These are phyloP conservation scores for Microstroma glucosiphilum DNA, from an alignment of 1,284 basidiomycete genomes.

Conservation along the genomic window DNA sequence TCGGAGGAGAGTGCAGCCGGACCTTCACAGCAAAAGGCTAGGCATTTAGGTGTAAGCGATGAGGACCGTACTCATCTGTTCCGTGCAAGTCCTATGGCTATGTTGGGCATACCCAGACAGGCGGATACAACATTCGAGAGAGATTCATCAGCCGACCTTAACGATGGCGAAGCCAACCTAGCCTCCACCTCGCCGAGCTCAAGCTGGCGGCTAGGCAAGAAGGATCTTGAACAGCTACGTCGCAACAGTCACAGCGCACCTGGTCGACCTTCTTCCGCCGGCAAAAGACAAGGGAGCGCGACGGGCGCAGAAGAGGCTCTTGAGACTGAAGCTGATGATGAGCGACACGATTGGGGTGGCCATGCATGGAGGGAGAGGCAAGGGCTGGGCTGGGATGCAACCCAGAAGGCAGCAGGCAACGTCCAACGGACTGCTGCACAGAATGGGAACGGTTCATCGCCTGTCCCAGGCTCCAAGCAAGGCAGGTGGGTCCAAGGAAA, in stretches of 20 bases:
- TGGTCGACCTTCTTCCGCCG: no score
- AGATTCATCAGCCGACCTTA: background rate
- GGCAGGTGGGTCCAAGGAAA: slow-evolving; percentile 42
- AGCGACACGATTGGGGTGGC: slow-evolving; percentile 19
- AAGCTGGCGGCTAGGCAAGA: slow-evolving; percentile 27
- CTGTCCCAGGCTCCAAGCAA: background rate
- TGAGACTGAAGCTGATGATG: slow-evolving; percentile 1
- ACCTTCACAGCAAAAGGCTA: background rate
- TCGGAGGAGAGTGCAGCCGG: background rate
- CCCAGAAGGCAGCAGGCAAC: slow-evolving; percentile 4
- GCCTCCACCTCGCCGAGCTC: background rate
- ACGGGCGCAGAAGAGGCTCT: slow-evolving; percentile 5
- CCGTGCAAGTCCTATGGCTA: background rate
- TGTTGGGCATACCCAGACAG: slow-evolving; percentile 1
- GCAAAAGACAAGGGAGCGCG: slow-evolving; percentile 23
- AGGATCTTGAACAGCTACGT: slow-evolving; percentile 33
- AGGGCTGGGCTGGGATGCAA: background rate
- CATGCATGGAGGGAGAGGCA: slow-evolving; percentile 17
- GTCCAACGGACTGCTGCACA: slow-evolving; percentile 8
- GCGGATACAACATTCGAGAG: background rate
- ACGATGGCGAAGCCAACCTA: no score
- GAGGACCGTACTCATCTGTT: background rate
- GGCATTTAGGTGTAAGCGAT: background rate
- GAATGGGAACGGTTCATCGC: slow-evolving; percentile 9
- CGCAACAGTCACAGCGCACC: slow-evolving; percentile 9